Evolutionary conservation across 2,329 filamentous ascomycete species (phyloP), one percentile per base, ranked within the genome.

Genomic region (Curvularia spicifera): DNA sequence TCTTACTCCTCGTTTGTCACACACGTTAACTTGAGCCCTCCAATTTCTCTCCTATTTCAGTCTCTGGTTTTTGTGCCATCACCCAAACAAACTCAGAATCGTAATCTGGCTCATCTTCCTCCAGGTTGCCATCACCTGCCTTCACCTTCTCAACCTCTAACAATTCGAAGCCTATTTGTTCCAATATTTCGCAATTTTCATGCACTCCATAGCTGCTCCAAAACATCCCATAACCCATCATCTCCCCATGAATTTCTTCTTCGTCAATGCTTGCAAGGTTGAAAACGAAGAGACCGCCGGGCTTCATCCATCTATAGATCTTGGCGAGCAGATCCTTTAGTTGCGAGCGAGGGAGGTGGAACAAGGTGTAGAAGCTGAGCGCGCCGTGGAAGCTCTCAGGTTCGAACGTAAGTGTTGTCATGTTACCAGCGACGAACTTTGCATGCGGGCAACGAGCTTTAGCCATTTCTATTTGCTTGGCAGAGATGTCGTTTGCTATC

Each of bases 261-360:
- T 35, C 33, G 2, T 73, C 52, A 57, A 85, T 81, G 63, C 82
- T 85, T 13, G 77, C 78, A 12, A 86, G 72, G 20, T 56, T 59
- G 33, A 56, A 59, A 37, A 46, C 53, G 29, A 85, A 55, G 40
- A 71, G 72, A 2, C 83, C 83, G 0, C 82, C 82, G 0, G 80
- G 78, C 62, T 76, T 79, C 43, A 86, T 66, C 83, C 83, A 86
- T 15, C 43, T 39, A 0, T 61, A 63, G 33, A 84, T 78, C 42
- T 77, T 73, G n/a, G 44, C 40, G 18, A 85, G 64, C 59, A 85
- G 74, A 15, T 67, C 69, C 2, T 59, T 67, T 69, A 85, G 83
- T 61, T 85, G 81, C 1, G 71, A 68, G 10, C 77, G 75, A 3
- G 82, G 81, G 13, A 86, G 76, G 63, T 85, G 83, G 55, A 84